A percentile compares a stretch with the other conserved stretches of the same genome.
Conservation (phyloP, 2,329 filamentous ascomycete genomes). For the Cladophialophora psammophila region DNA sequence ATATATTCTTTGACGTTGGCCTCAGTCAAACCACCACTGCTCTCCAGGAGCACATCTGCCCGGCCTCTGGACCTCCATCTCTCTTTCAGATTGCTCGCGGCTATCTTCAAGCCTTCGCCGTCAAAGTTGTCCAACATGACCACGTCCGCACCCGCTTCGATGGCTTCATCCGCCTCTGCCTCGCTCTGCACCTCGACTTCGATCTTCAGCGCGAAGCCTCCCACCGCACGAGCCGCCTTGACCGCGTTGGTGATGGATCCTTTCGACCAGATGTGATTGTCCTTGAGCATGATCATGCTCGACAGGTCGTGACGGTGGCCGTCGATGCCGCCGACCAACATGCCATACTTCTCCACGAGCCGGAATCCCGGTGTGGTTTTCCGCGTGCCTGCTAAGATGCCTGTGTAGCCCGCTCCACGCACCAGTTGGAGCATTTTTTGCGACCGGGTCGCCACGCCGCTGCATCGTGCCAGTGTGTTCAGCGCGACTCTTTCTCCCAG, state of each 20-base stretch:
- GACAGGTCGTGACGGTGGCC: constrained; percentile 89
- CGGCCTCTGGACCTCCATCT: constrained; percentile 73
- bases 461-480: constrained; percentile 89
- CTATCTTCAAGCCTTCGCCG: constrained; percentile 75
- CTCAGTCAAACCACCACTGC: constrained; percentile 86
- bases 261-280: constrained; percentile 92
- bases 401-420: constrained; percentile 74
- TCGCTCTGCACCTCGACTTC: constrained; percentile 95
- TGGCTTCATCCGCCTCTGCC: constrained; percentile 88
- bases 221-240: constrained; percentile 78
- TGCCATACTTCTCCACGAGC: constrained; percentile 96
- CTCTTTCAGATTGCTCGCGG: constrained; percentile 77
- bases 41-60: constrained; percentile 81
- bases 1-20: constrained; percentile 85
- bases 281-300: constrained; percentile 98
- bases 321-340: constrained; percentile 92
- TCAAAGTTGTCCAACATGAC: constrained; percentile 98
- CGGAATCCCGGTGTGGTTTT: constrained; percentile 98
- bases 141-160: constrained; percentile 88
- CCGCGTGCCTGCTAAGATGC: constrained; percentile 88
- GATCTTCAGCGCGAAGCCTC: constrained; percentile 90
- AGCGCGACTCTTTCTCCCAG: constrained; percentile 93
- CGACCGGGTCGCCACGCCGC: constrained; percentile 81
- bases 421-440: constrained; percentile 63
- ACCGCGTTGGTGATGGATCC: constrained; percentile 81